phyloP scores from a whole-genome alignment of 169 alveolate species.

The Plasmodium fragile region DNA sequence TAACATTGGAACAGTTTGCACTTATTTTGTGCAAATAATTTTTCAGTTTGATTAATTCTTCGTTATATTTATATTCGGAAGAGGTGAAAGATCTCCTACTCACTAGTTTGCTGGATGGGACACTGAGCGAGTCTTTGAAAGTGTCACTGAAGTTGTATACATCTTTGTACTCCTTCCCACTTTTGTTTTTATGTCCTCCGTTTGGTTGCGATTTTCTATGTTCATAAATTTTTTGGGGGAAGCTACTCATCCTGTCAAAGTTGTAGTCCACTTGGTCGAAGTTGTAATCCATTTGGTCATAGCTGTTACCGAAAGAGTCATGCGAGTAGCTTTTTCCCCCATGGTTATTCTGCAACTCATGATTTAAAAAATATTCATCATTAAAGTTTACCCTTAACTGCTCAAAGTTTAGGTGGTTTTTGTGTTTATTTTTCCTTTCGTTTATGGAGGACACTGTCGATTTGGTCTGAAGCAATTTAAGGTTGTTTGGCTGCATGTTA shows the following conservation, averaged over 20 bases:
- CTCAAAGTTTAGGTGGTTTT: conserved; percentile 21
- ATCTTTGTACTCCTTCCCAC: background rate
- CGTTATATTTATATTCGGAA: conserved; percentile 32
- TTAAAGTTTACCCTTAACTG: conserved; percentile 41
- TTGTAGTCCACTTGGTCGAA: conserved; percentile 35
- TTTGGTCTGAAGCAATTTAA: conserved; percentile 32
- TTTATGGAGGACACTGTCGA: conserved; percentile 24
- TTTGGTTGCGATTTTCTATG: background rate
- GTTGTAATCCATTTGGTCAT: conserved; percentile 31
- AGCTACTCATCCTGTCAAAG: conserved; percentile 46
- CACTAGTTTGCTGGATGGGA: conserved; percentile 68
- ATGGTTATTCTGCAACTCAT: conserved; percentile 6
- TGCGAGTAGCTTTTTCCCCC: conserved; percentile 4
- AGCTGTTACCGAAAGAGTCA: background rate
- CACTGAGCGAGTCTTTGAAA: conserved; percentile 59
- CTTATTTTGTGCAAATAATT: conserved; percentile 54
- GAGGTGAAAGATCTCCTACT: conserved; percentile 55
- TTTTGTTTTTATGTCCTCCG: background rate
- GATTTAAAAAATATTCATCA: conserved; percentile 38
- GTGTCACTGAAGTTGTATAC: conserved; percentile 48
- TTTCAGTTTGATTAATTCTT: conserved; percentile 64
- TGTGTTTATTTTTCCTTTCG: conserved; percentile 1
- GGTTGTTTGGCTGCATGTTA: conserved; percentile 7
- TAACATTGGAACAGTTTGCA: background rate
- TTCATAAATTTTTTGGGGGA: conserved; percentile 1